Percentiles rank a stretch among this genome's conserved stretches.
Evolutionary conservation across 352 stramenopile species (phyloP).

Genomic region (Phytophthora citrophthora): DNA sequence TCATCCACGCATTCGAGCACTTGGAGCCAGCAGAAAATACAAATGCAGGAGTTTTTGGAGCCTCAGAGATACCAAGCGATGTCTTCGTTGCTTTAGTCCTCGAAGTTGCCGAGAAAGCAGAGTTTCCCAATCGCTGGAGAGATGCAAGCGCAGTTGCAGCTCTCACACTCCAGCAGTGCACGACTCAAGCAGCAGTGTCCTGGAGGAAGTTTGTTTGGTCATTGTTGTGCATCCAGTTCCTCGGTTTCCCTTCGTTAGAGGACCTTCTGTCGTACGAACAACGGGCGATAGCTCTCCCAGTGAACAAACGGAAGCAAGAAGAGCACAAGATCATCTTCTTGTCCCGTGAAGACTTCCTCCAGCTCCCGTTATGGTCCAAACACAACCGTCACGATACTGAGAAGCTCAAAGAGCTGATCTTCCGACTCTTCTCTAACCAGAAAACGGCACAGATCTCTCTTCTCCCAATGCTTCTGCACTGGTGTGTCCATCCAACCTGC

Average conservation of each 20-base stretch:
- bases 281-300: constrained; percentile 1
- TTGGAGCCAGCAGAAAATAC: constrained; percentile 22
- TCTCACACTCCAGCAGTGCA: constrained; percentile 39
- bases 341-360: constrained; percentile 32
- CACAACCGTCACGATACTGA: background rate
- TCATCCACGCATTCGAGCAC: constrained; percentile 15
- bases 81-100: constrained; percentile 50
- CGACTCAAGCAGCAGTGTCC: constrained; percentile 8
- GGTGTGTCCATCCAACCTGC: constrained; percentile 40
- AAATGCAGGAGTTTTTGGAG: constrained; percentile 9
- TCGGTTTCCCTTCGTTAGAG: constrained; percentile 33
- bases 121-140: constrained; percentile 48
- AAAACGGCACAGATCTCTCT: constrained; percentile 16
- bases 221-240: constrained; percentile 46
- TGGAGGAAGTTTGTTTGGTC: constrained; percentile 55
- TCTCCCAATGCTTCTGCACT: constrained; percentile 46
- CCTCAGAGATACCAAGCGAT: constrained; percentile 25
- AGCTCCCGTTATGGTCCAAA: constrained; percentile 57
- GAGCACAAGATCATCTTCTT: constrained; percentile 10
- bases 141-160: constrained; percentile 38
- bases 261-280: constrained; percentile 32
- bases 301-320: constrained; percentile 10
- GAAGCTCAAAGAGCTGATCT: constrained; percentile 40
- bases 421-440: constrained; percentile 36
- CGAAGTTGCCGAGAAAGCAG: constrained; percentile 27